These are phyloP conservation scores for Epichloe elymi DNA, from an alignment of 2,329 filamentous ascomycete species.

Conservation along the genomic window DNA sequence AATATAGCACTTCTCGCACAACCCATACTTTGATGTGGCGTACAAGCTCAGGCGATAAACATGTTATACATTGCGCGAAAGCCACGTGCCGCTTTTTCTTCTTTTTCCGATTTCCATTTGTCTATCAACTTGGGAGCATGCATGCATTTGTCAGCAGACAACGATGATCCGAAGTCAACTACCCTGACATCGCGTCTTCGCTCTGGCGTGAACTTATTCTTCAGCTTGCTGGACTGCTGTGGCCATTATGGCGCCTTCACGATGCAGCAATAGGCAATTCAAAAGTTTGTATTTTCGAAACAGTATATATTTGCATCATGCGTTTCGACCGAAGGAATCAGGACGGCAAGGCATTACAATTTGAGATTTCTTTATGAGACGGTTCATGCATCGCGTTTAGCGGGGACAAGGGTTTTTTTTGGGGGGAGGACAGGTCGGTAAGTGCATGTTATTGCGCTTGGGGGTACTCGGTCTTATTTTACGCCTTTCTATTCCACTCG, in stretches of 20 bases:
- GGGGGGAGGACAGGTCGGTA: constrained; percentile 1
- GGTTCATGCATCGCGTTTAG: constrained; percentile 26
- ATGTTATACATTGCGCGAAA: neutral
- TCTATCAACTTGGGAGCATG: neutral
- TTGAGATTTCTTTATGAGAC: constrained; percentile 13
- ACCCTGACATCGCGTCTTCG: neutral
- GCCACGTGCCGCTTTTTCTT: neutral
- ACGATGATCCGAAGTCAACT: neutral
- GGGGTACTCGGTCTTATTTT: neutral
- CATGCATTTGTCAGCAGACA: neutral
- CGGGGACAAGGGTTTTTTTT: constrained; percentile 18
- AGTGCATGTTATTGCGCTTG: constrained; percentile 7
- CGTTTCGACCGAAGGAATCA: constrained; percentile 13
- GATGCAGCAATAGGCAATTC: constrained; percentile 7
- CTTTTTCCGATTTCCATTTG: neutral
- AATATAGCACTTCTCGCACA: neutral
- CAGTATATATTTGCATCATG: constrained; percentile 18
- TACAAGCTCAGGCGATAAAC: neutral
- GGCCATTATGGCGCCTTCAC: constrained; percentile 1
- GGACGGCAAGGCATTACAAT: neutral
- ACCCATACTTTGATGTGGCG: too few relatives aligned
- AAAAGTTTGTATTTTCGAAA: constrained; percentile 13
- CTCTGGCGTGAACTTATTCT: neutral
- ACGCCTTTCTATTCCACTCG: constrained; percentile 4
- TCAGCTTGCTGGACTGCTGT: neutral